phyloP scores from a whole-genome alignment of 1,139 yeast genomes.

The Pichia sorboxylosa region DNA sequence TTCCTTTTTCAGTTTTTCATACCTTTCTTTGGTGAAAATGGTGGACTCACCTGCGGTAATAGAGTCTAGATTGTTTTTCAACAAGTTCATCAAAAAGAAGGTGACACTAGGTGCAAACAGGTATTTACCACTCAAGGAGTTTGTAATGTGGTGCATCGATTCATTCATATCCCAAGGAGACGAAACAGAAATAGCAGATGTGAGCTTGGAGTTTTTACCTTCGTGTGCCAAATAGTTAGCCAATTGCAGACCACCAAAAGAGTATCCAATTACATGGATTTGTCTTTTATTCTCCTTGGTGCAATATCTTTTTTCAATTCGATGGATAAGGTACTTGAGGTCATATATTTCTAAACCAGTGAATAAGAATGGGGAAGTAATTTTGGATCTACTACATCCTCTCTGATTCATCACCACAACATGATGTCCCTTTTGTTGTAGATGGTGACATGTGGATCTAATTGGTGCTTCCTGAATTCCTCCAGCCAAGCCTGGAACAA shows the following conservation, averaged over 20 bases:
- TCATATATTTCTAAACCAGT: slow-evolving; percentile 68
- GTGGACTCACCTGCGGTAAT: slow-evolving; percentile 32
- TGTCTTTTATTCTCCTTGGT: slow-evolving; percentile 38
- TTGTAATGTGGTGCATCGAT: slow-evolving; percentile 38
- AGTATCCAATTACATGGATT: slow-evolving; percentile 70
- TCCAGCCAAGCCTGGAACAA: slow-evolving; percentile 80
- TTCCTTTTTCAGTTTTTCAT: slow-evolving; percentile 22
- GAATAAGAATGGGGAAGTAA: slow-evolving; percentile 66
- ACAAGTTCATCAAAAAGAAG: slow-evolving; percentile 38
- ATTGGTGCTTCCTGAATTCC: slow-evolving; percentile 87
- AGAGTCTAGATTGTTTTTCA: slow-evolving; percentile 34
- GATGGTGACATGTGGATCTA: slow-evolving; percentile 42
- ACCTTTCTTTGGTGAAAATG: slow-evolving; percentile 20
- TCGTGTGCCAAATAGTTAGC: slow-evolving; percentile 73
- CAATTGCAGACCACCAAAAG: slow-evolving; percentile 74
- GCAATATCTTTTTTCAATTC: slow-evolving; percentile 25
- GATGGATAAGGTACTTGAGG: slow-evolving; percentile 43
- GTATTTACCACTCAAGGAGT: slow-evolving; percentile 45
- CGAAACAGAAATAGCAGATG: slow-evolving; percentile 59
- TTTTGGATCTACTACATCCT: slow-evolving; percentile 78
- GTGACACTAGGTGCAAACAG: slow-evolving; percentile 51
- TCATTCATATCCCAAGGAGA: slow-evolving; percentile 77
- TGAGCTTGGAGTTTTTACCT: slow-evolving; percentile 39
- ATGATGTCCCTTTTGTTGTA: slow-evolving; percentile 35
- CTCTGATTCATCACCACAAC: slow-evolving; percentile 68